Evolutionary conservation across 2,329 filamentous ascomycete species (phyloP).

Genomic region (Diaporthe humulicola): DNA sequence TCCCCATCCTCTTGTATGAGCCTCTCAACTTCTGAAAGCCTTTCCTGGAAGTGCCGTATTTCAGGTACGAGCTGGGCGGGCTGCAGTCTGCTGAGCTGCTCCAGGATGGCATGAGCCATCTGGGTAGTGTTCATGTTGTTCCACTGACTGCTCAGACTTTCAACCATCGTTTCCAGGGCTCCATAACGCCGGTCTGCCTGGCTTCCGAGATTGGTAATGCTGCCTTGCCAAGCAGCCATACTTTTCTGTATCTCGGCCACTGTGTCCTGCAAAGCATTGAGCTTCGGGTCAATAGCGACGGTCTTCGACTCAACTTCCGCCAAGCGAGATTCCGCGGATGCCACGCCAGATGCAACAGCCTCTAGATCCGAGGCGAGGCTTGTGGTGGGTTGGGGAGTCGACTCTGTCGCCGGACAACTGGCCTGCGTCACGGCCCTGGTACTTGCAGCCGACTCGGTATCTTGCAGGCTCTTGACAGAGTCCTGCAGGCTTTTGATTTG

Average conservation of each 20-base stretch:
- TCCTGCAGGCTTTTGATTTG: neutral
- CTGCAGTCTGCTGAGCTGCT: constrained; percentile 33
- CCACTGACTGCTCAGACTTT: constrained; percentile 34
- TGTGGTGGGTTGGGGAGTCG: neutral
- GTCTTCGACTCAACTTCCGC: constrained; percentile 4
- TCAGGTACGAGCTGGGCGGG: constrained; percentile 11
- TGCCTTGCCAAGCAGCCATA: neutral
- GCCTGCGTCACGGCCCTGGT: neutral
- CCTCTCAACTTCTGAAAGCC: constrained; percentile 28
- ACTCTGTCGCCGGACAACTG: neutral
- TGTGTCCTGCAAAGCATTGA: neutral
- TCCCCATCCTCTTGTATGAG: neutral
- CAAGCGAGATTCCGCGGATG: constrained; percentile 2
- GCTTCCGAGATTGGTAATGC: neutral
- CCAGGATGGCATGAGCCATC: constrained; percentile 33
- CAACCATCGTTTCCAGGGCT: constrained; percentile 33
- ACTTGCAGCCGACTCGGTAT: neutral
- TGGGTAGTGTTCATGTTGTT: constrained; percentile 35
- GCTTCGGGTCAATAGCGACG: neutral
- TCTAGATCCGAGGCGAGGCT: neutral
- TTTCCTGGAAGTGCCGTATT: constrained; percentile 32
- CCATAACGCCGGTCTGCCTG: neutral
- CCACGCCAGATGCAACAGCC: neutral
- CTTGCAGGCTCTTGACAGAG: neutral
- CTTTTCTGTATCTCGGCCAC: neutral